These are phyloP conservation scores for Euphorbia tirucalli DNA, from an alignment of 345 rosid genomes.

Conservation along the genomic window DNA sequence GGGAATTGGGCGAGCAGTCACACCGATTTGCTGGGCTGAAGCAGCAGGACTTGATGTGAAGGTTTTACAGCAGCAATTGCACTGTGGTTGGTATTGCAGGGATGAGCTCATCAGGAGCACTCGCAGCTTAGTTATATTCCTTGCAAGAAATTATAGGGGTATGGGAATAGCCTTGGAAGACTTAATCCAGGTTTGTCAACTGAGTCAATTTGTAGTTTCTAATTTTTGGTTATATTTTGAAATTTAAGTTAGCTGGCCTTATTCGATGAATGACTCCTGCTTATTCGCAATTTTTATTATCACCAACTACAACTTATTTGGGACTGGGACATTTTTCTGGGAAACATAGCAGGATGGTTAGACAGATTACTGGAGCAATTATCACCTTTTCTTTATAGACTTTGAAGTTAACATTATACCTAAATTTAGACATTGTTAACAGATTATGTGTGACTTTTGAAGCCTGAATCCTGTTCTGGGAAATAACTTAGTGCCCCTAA, in stretches of 20 bases:
- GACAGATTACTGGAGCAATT: not conserved
- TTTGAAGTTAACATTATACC: not conserved
- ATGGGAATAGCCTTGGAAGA: constrained; percentile 62
- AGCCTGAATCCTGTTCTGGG: not conserved
- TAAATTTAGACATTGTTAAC: no score
- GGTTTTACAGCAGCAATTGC: constrained; percentile 51
- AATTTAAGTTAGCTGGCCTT: not conserved
- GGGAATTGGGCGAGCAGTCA: constrained; percentile 53
- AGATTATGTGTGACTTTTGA: not conserved
- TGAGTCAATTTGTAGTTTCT: not conserved
- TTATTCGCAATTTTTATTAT: not conserved
- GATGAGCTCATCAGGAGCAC: constrained; percentile 67
- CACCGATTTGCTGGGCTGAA: constrained; percentile 76
- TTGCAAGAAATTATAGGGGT: constrained; percentile 77
- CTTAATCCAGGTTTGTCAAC: constrained; percentile 59
- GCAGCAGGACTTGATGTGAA: constrained; percentile 70
- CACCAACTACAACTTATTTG: not conserved
- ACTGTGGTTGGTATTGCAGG: constrained; percentile 76
- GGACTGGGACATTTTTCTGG: not conserved
- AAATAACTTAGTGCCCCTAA: not conserved
- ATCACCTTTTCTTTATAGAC: not conserved
- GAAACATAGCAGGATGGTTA: not conserved
- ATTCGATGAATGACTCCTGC: not conserved
- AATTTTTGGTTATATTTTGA: not conserved
- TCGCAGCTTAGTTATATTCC: constrained; percentile 57